Evolutionary conservation across 805 yeast genomes (phyloP), one percentile per base, ranked within the genome.

Genomic region (Metschnikowia lunata): DNA sequence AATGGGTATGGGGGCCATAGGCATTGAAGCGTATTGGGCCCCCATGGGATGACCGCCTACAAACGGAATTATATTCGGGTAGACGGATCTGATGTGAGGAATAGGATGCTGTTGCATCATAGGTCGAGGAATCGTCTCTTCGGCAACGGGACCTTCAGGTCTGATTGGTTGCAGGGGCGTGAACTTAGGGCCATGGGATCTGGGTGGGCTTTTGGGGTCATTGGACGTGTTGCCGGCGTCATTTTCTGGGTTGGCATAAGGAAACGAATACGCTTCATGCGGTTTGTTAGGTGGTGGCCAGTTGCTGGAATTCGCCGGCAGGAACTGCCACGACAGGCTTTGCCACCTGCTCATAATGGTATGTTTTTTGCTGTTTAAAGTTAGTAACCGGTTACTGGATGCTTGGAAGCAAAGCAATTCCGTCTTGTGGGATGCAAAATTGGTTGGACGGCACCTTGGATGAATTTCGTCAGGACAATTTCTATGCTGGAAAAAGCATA

Each of bases 271-370:
- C 29, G 27, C 40, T 12, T 39, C 45, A 33, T 32, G 40, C 13
- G 28, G 37, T 35, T 35, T 34, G 2, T 33, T 30, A 11, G 42
- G 38, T 9, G 36, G 31, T 10, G 30, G 32, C 42, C 44, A 40
- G 31, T 13, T 41, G 23, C 37, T 32, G 34, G 32, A 30, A 7
- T 31, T 30, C 10, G 45, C 27, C 32, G 46, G 45, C 15, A 44
- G 40, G 34, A 34, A 28, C 8, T 30, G 42, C 53, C 49, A 49
- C 26, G 53, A 18, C 15, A 47, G 47, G 36, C 47, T 49, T 13
- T 41, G 52, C 55, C 53, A 51, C 44, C 47, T 51, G 47, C 55
- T 51, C 55, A 51, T 51, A 12, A 8, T 45, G 10, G n/a, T 29
- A 29, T 29, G n/a, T 3, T 29, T 12, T 29, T 10, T 6, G 31